Evolutionary conservation across 441 rosid species (phyloP).

Genomic region (Erodium texanum): DNA sequence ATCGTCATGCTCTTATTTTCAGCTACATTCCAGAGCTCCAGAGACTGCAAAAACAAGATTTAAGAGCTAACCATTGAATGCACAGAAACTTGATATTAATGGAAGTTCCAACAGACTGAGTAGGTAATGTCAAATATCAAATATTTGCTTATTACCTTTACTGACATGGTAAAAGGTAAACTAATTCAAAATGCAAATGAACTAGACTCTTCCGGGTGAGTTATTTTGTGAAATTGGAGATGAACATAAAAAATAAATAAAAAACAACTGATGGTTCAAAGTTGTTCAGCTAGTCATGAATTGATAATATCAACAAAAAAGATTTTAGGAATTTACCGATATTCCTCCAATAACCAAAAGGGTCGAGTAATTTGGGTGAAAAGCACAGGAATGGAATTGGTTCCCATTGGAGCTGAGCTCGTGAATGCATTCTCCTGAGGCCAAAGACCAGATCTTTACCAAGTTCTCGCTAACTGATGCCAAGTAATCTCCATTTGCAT

Average conservation of each 20-base stretch:
- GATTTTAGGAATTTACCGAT: conserved; percentile 27
- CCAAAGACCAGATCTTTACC: conserved; percentile 56
- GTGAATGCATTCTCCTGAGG: conserved; percentile 46
- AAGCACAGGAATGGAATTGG: conserved; percentile 57
- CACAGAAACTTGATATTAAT: neutral
- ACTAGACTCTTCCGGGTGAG: too few species aligned
- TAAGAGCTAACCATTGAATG: neutral
- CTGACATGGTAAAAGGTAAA: too few species aligned
- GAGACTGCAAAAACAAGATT: conserved; percentile 29
- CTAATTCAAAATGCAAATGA: too few species aligned
- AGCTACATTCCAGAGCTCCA: conserved; percentile 60
- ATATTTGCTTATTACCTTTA: too few species aligned
- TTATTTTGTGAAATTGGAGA: too few species aligned
- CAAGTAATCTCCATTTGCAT: conserved; percentile 46
- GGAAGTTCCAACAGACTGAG: too few species aligned
- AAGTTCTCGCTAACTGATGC: conserved; percentile 55
- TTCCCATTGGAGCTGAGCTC: conserved; percentile 42
- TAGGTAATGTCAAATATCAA: too few species aligned
- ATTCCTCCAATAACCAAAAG: conserved; percentile 57
- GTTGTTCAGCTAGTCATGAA: neutral
- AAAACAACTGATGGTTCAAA: neutral
- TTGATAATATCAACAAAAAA: neutral
- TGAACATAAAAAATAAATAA: too few species aligned
- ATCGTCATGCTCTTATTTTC: conserved; percentile 50
- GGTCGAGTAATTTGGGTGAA: conserved; percentile 48